These are phyloP conservation scores for Eucalyptus caleyi DNA, from an alignment of 345 rosid genomes.

Conservation along the genomic window DNA sequence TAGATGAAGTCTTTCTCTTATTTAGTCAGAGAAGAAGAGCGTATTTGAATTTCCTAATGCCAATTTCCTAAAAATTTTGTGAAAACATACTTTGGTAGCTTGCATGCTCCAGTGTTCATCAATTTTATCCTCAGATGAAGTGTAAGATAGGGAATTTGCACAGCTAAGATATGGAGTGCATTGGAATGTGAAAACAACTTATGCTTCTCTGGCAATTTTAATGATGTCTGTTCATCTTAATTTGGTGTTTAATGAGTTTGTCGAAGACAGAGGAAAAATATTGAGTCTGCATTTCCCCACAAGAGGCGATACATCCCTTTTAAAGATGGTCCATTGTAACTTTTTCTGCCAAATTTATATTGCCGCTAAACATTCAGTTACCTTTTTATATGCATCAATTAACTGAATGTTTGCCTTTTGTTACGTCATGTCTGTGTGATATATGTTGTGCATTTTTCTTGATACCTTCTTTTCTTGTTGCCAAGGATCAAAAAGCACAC, in stretches of 20 bases:
- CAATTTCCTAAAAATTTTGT: neutral
- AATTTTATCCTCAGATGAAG: neutral
- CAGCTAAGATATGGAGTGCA: neutral
- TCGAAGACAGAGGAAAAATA: neutral
- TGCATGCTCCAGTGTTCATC: neutral
- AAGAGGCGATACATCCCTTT: neutral
- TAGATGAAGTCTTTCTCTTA: neutral
- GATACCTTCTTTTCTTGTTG: neutral
- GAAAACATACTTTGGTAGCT: neutral
- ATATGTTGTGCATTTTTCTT: neutral
- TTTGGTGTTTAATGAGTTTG: neutral
- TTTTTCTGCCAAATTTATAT: neutral
- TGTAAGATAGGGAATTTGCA: neutral
- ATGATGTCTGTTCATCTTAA: neutral
- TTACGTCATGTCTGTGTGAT: neutral
- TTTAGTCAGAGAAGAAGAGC: neutral
- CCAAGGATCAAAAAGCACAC: slow-evolving; percentile 26
- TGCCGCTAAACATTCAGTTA: neutral
- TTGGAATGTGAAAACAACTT: neutral
- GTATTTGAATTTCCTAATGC: neutral
- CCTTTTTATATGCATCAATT: neutral
- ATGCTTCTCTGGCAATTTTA: neutral
- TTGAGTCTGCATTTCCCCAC: neutral
- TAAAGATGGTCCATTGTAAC: neutral
- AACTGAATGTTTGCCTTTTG: neutral